phyloP scores from a whole-genome alignment of 2,329 filamentous ascomycete genomes.

The Xylariaceae sp. region DNA sequence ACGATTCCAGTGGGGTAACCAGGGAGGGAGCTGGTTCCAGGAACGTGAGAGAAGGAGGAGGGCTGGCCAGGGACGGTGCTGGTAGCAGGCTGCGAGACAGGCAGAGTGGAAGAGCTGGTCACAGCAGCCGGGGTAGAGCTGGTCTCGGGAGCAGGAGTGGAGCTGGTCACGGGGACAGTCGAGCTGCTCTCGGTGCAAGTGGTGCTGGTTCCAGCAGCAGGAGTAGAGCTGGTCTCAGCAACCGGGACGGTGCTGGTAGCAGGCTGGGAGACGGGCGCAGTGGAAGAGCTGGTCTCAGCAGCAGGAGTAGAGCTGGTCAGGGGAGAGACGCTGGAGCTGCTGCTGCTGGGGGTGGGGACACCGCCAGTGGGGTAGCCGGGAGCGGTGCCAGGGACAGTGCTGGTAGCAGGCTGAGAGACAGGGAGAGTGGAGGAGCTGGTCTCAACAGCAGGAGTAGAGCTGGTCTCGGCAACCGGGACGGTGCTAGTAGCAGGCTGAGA shows the following conservation, averaged over 20 bases:
- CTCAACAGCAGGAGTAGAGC: too few species aligned
- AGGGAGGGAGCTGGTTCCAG: too few species aligned
- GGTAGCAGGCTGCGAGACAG: too few species aligned
- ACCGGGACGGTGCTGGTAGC: too few species aligned
- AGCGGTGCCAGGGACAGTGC: neutral
- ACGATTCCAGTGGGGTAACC: constrained; percentile 7
- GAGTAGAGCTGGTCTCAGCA: too few species aligned
- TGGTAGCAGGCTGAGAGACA: neutral
- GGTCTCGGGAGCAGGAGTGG: constrained; percentile 3
- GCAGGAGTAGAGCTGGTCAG: too few species aligned
- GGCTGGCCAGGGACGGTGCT: too few species aligned
- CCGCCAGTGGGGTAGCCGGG: constrained; percentile 7
- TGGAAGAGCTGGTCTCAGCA: neutral
- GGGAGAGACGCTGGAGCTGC: neutral
- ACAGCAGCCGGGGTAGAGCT: neutral
- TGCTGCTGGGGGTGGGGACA: constrained; percentile 1
- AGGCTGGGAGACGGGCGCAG: neutral
- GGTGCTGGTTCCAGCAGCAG: too few species aligned
- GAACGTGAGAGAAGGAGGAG: neutral
- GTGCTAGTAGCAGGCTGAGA: neutral
- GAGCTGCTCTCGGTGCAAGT: neutral
- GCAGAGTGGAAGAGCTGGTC: too few species aligned
- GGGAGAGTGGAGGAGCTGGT: too few species aligned
- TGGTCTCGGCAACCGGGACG: too few species aligned
- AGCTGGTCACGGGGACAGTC: neutral